Evolutionary conservation across 768 basidiomycete species (phyloP), one percentile per base, ranked within the genome.

Genomic region (Dacryopinax primogenitus): DNA sequence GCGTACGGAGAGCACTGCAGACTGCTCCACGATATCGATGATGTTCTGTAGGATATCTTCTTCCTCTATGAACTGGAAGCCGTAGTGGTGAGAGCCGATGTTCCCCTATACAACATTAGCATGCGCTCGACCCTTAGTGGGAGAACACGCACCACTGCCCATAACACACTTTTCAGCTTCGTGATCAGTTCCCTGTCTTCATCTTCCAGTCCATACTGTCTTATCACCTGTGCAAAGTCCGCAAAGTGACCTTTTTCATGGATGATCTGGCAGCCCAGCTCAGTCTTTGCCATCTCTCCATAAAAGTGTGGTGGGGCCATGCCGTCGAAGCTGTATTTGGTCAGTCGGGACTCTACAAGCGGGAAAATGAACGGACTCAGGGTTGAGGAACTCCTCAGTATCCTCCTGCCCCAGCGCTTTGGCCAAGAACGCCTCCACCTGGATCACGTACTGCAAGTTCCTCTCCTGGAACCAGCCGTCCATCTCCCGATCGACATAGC

Each of bases 381-480:
- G 62, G 36, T 28, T 23, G 2, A 12, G 32, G 26, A 30, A 47
- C 16, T 83, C 82, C 0, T 78, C 74, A 35, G 77, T 74, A 33
- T 76, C 73, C 13, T 77, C 78, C 36, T 76, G 79, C 68, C 79
- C 84, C 74, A 93, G 89, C 3, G 86, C 84, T 65, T 86, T 86
- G 1, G 90, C 83, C 28, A 98, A 81, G 71, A 90, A 94, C 1
- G 95, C 87, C 72, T 99, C 95, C 3, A 95, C 87, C 72, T 95
- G 87, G 18, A 98, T 86, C 6, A 93, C 92, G 72, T 98, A 99
- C 63, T 87, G 85, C 1, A 90, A 80, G 70, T 99, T 99, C 33
- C 92, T 89, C 73, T 92, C 91, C 95, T 97, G 85, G 71, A 95
- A 91, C 96, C 96, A 99, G 68, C 85, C 83, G 68, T 98, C 92